Base-by-base conservation (phyloP, 2,329 filamentous ascomycete species). In the Cyphellophora attinorum region DNA sequence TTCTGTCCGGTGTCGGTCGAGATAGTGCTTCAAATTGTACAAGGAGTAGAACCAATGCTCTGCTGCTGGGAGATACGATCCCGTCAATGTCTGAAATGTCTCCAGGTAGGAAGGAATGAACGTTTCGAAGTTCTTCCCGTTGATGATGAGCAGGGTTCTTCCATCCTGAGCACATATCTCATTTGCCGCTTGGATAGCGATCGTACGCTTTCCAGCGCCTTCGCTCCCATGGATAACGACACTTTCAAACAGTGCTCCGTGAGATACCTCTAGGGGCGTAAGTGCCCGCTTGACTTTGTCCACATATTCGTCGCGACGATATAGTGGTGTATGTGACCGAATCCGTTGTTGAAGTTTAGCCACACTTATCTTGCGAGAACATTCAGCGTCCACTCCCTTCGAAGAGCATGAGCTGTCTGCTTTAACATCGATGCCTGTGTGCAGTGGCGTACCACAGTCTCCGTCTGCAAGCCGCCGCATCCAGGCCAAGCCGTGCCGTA, bases 191-290 rank as follows among this genome's bases (percentile, higher is more conserved):
- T 29, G 16, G 11, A 19, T 41, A 10, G 39, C 39, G 21, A 41
- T 41, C 12, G 28, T 34, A 13, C 39, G 39, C 19, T 41, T 41
- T 8, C 39, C 39, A 18, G 19, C 33, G n/a, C 39, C 39, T 12
- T 33, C 23, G 11, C 16, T 19, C 17, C 39, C 39, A 27, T 35
- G 38, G 31, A 41, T 19, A 15, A 41, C 16, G 31, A 41, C 33
- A 10, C 32, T 34, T 34, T 38, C 16, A 28, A 13, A 19, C 21
- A 18, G 28, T 6, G 33, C 35, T 10, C 39, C 39, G 38, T 41
- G 25, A 14, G 28, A 35, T 11, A 29, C 19, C 27, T 27, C 12
- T 13, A 31, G 27, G 13, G 17, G 31, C n/a, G 37, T 15, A n/a
- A 41, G 28, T 4, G 30, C 8, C 16, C 19, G 34, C 11, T 19